Conservation (phyloP, 108 stramenopile genomes). For the Parietichytrium sp. region DNA sequence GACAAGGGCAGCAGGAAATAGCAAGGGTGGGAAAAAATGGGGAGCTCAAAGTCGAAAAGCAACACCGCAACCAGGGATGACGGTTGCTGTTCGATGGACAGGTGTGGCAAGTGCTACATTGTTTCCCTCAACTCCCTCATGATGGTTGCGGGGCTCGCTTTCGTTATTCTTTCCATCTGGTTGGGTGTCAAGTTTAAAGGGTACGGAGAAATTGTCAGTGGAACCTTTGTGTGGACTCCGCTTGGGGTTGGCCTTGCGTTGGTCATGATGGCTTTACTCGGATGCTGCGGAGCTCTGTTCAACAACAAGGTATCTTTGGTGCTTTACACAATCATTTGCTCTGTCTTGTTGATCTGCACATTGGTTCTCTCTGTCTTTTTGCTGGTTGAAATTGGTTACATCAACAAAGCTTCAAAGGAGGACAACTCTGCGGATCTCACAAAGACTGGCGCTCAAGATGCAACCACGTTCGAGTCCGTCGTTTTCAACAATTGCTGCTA, state of each 20-base stretch:
- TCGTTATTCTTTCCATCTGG: background rate
- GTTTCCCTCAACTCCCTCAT: constrained; percentile 11
- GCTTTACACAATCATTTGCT: background rate
- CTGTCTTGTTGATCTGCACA: background rate
- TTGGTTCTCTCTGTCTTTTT: constrained; percentile 1
- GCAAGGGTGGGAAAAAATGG: no score
- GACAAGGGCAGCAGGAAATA: no score
- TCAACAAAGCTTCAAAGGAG: background rate
- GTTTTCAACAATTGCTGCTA: constrained; percentile 40
- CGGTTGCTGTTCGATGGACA: no score
- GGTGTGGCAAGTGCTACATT: constrained; percentile 36
- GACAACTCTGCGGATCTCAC: background rate
- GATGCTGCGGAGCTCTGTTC: background rate
- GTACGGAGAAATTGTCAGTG: constrained; percentile 11
- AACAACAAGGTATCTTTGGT: background rate
- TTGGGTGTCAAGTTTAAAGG: constrained; percentile 19
- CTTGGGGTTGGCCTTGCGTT: background rate
- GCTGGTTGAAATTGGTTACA: background rate
- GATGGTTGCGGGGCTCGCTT: background rate
- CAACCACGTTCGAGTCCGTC: background rate
- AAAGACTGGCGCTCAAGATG: background rate
- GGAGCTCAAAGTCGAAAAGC: background rate
- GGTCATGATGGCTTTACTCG: background rate
- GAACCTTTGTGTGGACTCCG: constrained; percentile 9
- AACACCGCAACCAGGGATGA: background rate